Percentiles rank a stretch among this genome's conserved stretches.
Conservation (phyloP, 2,329 filamentous ascomycete genomes). For the Didymella glomerata region DNA sequence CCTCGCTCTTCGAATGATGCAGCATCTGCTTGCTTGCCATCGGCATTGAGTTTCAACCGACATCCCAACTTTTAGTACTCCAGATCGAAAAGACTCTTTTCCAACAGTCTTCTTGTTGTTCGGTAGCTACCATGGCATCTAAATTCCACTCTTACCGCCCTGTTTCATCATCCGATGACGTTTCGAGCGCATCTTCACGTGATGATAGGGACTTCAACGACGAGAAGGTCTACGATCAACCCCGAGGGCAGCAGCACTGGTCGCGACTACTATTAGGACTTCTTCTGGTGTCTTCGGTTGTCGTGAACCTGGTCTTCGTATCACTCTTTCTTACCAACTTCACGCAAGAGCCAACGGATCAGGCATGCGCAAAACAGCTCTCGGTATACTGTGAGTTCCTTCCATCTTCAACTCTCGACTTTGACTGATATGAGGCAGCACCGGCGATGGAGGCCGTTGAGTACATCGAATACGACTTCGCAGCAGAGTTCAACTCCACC, state of each 20-base stretch:
- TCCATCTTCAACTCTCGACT: not conserved
- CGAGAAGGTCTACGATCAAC: not conserved
- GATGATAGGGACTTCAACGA: not conserved
- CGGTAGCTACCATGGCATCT: not conserved
- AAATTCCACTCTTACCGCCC: not conserved
- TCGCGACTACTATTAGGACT: not conserved
- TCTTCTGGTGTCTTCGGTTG: not conserved
- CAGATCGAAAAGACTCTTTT: not conserved
- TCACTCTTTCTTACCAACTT: not conserved
- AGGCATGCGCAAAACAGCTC: not conserved
- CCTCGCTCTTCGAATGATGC: not conserved
- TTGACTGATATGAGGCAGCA: not conserved
- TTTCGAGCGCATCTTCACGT: not conserved
- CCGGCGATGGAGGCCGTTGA: not conserved
- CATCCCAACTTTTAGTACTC: not conserved
- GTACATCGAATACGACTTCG: not conserved
- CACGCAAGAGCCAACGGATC: not conserved
- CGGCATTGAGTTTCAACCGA: not conserved
- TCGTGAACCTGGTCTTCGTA: not conserved
- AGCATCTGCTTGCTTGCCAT: not conserved
- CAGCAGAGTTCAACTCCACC: not conserved
- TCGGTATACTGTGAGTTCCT: not conserved
- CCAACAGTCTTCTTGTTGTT: not conserved
- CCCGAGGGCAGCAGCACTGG: not conserved
- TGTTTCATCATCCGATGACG: not conserved